phyloP scores from a whole-genome alignment of 306 rosid species.

The Sophora flavescens region DNA sequence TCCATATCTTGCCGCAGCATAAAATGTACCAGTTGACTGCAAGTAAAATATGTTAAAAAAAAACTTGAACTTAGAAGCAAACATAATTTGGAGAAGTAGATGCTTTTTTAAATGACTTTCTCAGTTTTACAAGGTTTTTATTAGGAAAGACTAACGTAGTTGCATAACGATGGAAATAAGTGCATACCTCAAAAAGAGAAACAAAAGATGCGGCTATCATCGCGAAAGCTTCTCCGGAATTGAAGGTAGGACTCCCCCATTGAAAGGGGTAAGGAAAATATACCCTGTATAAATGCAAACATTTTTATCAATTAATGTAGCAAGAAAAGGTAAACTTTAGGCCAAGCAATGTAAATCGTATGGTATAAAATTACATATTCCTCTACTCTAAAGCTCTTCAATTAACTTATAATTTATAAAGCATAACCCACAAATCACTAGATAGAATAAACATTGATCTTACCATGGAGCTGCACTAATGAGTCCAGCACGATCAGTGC shows the following conservation, averaged over 20 bases:
- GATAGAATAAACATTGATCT: slow-evolving; percentile 30
- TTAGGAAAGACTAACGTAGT: neutral
- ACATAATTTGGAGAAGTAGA: neutral
- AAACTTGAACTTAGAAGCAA: slow-evolving; percentile 30
- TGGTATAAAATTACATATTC: neutral
- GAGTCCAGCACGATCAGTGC: slow-evolving; percentile 86
- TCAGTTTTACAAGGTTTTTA: neutral
- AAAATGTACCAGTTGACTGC: slow-evolving; percentile 85
- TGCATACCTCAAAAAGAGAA: slow-evolving; percentile 76
- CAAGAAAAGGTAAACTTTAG: neutral
- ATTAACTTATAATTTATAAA: slow-evolving; percentile 7
- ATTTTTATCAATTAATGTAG: neutral
- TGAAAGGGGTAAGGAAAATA: slow-evolving; percentile 85
- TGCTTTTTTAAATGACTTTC: neutral
- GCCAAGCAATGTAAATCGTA: neutral
- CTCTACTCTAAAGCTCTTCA: neutral
- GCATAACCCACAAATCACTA: neutral
- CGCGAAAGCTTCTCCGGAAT: slow-evolving; percentile 78
- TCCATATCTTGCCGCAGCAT: slow-evolving; percentile 79
- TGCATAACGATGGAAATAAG: neutral
- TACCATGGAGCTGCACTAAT: slow-evolving; percentile 68
- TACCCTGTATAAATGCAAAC: slow-evolving; percentile 61
- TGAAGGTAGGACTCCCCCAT: slow-evolving; percentile 90
- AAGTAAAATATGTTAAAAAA: neutral
- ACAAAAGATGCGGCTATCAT: slow-evolving; percentile 89